phyloP scores from a whole-genome alignment of 1,284 basidiomycete genomes.

The Apiotrichum mycotoxinovorans region DNA sequence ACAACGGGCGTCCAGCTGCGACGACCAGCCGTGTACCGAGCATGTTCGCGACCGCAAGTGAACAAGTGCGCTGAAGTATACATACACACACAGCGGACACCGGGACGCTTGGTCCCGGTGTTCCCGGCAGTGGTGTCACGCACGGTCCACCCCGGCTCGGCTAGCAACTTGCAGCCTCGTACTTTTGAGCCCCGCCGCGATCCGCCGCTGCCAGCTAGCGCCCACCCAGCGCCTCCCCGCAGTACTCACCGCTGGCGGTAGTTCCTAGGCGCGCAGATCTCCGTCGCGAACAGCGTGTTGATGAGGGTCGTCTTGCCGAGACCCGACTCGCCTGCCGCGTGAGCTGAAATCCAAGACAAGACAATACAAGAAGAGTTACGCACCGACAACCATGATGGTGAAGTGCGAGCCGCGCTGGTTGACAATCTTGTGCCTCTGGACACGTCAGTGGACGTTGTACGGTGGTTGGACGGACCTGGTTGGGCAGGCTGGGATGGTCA shows the following conservation, averaged over 20 bases:
- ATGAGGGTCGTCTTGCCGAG: slow-evolving; percentile 93
- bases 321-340: slow-evolving; percentile 76
- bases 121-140: too few species aligned
- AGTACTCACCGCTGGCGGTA: slow-evolving; percentile 64
- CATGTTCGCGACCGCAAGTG: too few species aligned
- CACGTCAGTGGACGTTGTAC: background rate
- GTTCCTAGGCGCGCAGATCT: slow-evolving; percentile 88
- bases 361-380: slow-evolving; percentile 44
- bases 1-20: too few species aligned
- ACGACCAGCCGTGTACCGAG: too few species aligned
- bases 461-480: slow-evolving; percentile 66
- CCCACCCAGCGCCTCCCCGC: background rate
- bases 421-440: slow-evolving; percentile 88
- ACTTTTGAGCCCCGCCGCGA: too few species aligned
- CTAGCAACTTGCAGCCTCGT: too few species aligned
- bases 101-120: too few species aligned
- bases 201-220: too few species aligned
- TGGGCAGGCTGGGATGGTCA: slow-evolving; percentile 91
- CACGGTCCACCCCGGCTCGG: too few species aligned
- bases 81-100: too few species aligned
- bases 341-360: background rate
- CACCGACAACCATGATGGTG: slow-evolving; percentile 98
- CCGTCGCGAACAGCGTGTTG: slow-evolving; percentile 98
- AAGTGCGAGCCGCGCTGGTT: slow-evolving; percentile 96
- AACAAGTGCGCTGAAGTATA: too few species aligned